Conservation (phyloP, 2,329 filamentous ascomycete species). For the Cladophialophora yegresii region DNA sequence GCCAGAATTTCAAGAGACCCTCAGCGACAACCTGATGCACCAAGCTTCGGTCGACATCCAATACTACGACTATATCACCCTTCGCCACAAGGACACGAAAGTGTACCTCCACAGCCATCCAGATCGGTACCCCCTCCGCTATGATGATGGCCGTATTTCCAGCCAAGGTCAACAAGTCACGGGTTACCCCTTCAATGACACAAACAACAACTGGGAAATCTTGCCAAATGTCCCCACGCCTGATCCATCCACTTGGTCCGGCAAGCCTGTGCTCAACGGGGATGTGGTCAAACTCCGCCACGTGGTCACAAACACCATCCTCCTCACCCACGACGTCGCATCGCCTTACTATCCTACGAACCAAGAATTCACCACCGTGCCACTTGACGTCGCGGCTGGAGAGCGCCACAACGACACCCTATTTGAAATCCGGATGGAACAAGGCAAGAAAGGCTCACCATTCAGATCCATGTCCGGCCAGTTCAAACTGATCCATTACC, state of each 20-base stretch:
- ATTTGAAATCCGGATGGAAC: conserved; percentile 89
- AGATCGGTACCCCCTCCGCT: conserved; percentile 86
- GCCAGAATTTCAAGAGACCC: conserved; percentile 94
- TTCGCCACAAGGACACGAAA: conserved; percentile 97
- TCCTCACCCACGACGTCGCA: conserved; percentile 94
- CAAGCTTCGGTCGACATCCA: conserved; percentile 82
- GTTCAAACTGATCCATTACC: conserved; percentile 93
- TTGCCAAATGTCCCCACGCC: conserved; percentile 62
- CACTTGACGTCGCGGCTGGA: conserved; percentile 69
- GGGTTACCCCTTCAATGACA: conserved; percentile 96
- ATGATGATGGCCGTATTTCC: conserved; percentile 95
- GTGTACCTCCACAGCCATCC: conserved; percentile 91
- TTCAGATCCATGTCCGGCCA: conserved; percentile 90
- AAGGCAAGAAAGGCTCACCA: conserved; percentile 75
- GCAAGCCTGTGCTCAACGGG: conserved; percentile 73
- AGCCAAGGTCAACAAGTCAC: conserved; percentile 98
- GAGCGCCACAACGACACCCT: conserved; percentile 82
- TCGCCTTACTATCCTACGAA: conserved; percentile 96
- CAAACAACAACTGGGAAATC: conserved; percentile 98
- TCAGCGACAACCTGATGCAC: conserved; percentile 92
- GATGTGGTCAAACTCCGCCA: conserved; percentile 86
- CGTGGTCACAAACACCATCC: conserved; percentile 77
- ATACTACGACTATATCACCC: conserved; percentile 83
- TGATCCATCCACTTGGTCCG: conserved; percentile 57
- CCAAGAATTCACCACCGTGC: conserved; percentile 92